Evolutionary conservation across 2,329 filamentous ascomycete species (phyloP), one percentile per base, ranked within the genome.

Genomic region (Pseudocercospora macadamiae): DNA sequence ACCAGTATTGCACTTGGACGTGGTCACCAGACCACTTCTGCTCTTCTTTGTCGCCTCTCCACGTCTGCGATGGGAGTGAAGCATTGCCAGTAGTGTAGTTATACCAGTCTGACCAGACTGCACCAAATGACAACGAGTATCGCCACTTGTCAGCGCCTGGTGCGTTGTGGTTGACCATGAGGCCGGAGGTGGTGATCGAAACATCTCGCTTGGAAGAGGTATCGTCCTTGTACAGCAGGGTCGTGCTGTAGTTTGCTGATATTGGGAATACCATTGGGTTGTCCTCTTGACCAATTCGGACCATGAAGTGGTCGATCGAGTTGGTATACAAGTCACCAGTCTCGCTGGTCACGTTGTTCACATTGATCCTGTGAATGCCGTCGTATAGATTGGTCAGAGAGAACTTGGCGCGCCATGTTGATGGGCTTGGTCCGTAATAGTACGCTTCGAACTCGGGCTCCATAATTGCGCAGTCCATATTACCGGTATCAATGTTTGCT

Each of bases 1-100:
- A 86, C 80, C 81, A 89, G 69, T 88, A 89, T 66, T 88, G 84
- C 21, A 88, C 79, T 23, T 81, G 79, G 32, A 88, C 77, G 66
- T 88, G 86, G 39, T 87, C 80, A 23, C 85, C 86, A 23, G 78
- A 66, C 86, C 86, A 89, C 45, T 72, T 71, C 69, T 89, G 86
- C 3, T 77, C 66, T 16, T 79, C 74, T 21, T 64, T 65, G 1
- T 83, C 84, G n/a, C 86, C 86, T 3, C 76, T 78, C 86, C 86
- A 88, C 3, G 75, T 65, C 59, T 82, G 79, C 42, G 75, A 70
- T 16, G 76, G 63, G 23, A 86, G 73, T 14, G 77, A 79, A 4
- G 75, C 75, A 51, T 83, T 82, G 3, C 77, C 79, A 32, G 82
- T 80, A n/a, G 66, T 68, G 68, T 88, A 88, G 8, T 78, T 71